These are phyloP conservation scores for Sanghuangporus baumii DNA, from an alignment of 1,284 basidiomycete species.

Conservation along the genomic window DNA sequence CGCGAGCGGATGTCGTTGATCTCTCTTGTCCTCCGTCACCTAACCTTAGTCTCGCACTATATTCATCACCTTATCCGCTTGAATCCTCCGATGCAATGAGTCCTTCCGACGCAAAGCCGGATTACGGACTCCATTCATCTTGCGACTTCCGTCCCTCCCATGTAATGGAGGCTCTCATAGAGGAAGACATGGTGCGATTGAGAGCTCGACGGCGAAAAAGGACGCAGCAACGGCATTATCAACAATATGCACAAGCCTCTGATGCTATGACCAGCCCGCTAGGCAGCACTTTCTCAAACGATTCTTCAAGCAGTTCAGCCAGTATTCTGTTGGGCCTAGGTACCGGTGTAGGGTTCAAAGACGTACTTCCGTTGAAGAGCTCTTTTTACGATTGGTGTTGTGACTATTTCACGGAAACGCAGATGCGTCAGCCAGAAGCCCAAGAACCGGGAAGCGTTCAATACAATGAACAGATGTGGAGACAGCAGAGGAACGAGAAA, in stretches of 20 bases:
- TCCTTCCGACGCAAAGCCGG: background rate
- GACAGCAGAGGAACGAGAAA: slow-evolving; percentile 86
- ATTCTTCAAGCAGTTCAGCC: slow-evolving; percentile 43
- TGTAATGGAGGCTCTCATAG: slow-evolving; percentile 82
- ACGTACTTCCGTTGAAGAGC: slow-evolving; percentile 84
- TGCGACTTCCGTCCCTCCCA: slow-evolving; percentile 61
- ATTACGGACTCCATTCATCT: slow-evolving; percentile 20
- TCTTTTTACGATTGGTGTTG: slow-evolving; percentile 94
- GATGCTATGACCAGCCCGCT: slow-evolving; percentile 55
- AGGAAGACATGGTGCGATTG: slow-evolving; percentile 86
- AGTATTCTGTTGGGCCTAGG: slow-evolving; percentile 69
- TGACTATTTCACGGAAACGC: slow-evolving; percentile 97
- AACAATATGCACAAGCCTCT: slow-evolving; percentile 19
- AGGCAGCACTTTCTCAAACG: slow-evolving; percentile 68
- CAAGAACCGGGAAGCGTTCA: slow-evolving; percentile 93
- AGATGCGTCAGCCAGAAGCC: slow-evolving; percentile 95
- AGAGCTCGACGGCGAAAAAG: slow-evolving; percentile 56
- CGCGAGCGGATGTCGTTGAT: slow-evolving; percentile 33
- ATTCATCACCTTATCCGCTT: slow-evolving; percentile 65
- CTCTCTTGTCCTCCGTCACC: slow-evolving; percentile 70
- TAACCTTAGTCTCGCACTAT: slow-evolving; percentile 68
- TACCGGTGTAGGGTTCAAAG: slow-evolving; percentile 64
- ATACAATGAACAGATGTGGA: slow-evolving; percentile 96
- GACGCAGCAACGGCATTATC: slow-evolving; percentile 31
- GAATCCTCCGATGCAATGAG: slow-evolving; percentile 30